Evolutionary conservation across 768 basidiomycete species (phyloP).

Genomic region (Mycena albidolilacea): DNA sequence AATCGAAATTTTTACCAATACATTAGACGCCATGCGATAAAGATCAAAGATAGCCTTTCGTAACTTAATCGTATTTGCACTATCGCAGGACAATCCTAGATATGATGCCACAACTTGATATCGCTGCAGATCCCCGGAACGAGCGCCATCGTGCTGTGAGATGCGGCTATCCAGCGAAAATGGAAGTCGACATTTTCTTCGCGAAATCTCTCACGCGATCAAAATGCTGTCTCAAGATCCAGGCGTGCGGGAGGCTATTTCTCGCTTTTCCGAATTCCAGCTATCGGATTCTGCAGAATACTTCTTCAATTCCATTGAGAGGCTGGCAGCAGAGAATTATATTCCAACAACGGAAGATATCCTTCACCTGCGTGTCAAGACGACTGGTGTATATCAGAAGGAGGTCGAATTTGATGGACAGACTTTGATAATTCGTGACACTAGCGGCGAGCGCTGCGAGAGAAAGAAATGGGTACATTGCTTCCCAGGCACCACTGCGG

Average conservation of each 20-base stretch:
- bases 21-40: slow-evolving; percentile 19
- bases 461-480: slow-evolving; percentile 87
- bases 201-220: slow-evolving; percentile 13
- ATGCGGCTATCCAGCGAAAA: neutral
- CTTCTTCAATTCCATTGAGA: slow-evolving; percentile 86
- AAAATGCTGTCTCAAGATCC: slow-evolving; percentile 21
- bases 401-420: slow-evolving; percentile 75
- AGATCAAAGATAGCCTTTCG: slow-evolving; percentile 6
- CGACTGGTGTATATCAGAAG: slow-evolving; percentile 93
- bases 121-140: slow-evolving; percentile 5
- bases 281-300: slow-evolving; percentile 14
- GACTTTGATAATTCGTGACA: slow-evolving; percentile 80
- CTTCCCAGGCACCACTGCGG: slow-evolving; percentile 49
- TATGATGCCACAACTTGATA: slow-evolving; percentile 13
- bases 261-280: slow-evolving; percentile 52
- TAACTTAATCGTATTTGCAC: slow-evolving; percentile 5
- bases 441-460: slow-evolving; percentile 84
- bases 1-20: no score
- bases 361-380: slow-evolving; percentile 87
- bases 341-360: slow-evolving; percentile 90
- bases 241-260: slow-evolving; percentile 7
- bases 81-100: slow-evolving; percentile 16
- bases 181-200: neutral
- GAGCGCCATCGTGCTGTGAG: neutral
- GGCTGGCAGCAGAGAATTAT: slow-evolving; percentile 86